Evolutionary conservation across 140 eudicot genomes (phyloP).

Genomic region (Ambrosia hybrid): DNA sequence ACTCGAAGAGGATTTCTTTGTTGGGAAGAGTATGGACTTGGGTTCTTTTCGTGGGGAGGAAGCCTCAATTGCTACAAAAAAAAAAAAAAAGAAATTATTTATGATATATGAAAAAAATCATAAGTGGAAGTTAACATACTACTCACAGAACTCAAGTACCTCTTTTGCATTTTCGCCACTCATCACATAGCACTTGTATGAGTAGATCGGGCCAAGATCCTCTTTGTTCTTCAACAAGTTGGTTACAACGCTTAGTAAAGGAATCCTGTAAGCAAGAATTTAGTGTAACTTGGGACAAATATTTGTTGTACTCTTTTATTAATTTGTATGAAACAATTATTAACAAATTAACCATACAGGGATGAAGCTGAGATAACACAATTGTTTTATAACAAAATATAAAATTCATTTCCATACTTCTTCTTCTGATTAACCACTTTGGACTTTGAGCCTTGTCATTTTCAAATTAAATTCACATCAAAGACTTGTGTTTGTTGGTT

Average conservation of each 20-base stretch:
- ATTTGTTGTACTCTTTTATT: not conserved
- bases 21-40: slow-evolving; percentile 61
- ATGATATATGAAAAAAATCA: slow-evolving; percentile 2
- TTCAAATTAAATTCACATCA: no score
- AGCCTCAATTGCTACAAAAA: slow-evolving; percentile 76
- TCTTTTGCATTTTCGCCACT: slow-evolving; percentile 97
- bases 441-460: no score
- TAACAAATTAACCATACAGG: no score
- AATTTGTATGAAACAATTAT: not conserved
- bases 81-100: not conserved
- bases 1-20: slow-evolving; percentile 41
- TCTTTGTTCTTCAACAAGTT: slow-evolving; percentile 59
- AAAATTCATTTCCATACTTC: no score
- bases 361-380: no score
- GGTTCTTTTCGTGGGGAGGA: slow-evolving; percentile 88
- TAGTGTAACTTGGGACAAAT: slow-evolving; percentile 15
- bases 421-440: no score
- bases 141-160: slow-evolving; percentile 42
- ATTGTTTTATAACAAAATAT: no score
- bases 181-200: slow-evolving; percentile 70
- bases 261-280: slow-evolving; percentile 52
- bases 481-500: no score
- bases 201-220: slow-evolving; percentile 90
- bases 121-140: not conserved
- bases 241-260: slow-evolving; percentile 44